Conservation (phyloP, 306 rosid genomes). For the Fragaria iinumae region DNA sequence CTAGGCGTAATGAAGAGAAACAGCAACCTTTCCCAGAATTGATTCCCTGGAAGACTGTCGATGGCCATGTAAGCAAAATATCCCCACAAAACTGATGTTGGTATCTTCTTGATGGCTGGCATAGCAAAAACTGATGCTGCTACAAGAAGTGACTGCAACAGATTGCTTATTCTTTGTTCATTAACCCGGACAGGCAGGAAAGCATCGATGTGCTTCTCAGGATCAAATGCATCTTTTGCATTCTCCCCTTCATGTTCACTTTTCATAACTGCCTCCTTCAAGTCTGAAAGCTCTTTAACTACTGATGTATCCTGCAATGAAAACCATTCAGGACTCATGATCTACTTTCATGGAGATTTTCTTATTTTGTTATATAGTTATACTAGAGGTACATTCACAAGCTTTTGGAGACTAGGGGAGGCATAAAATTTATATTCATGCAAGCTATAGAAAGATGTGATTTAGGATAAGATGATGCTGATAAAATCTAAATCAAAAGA, state of each 20-base stretch:
- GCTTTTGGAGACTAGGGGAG: neutral
- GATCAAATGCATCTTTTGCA: constrained; percentile 53
- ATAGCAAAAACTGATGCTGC: constrained; percentile 72
- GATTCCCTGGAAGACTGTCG: constrained; percentile 92
- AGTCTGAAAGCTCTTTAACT: constrained; percentile 65
- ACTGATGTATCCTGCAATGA: constrained; percentile 45
- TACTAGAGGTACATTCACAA: no score
- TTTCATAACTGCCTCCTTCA: constrained; percentile 68
- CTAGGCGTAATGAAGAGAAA: constrained; percentile 65
- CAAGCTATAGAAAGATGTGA: neutral
- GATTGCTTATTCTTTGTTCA: constrained; percentile 89
- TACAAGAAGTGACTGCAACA: constrained; percentile 71
- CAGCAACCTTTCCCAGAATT: constrained; percentile 78
- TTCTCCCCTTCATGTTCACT: constrained; percentile 36
- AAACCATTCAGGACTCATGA: constrained; percentile 22
- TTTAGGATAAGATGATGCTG: neutral
- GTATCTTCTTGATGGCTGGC: constrained; percentile 68
- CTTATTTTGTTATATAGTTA: neutral
- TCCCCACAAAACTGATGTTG: constrained; percentile 91
- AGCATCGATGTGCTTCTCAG: constrained; percentile 71
- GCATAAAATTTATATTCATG: no score
- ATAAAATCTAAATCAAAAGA: neutral
- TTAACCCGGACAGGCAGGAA: constrained; percentile 77
- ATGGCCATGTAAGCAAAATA: constrained; percentile 92
- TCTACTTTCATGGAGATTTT: constrained; percentile 1